These are phyloP conservation scores for Triangularia verruculosa DNA, from an alignment of 2,329 filamentous ascomycete genomes.

Conservation along the genomic window DNA sequence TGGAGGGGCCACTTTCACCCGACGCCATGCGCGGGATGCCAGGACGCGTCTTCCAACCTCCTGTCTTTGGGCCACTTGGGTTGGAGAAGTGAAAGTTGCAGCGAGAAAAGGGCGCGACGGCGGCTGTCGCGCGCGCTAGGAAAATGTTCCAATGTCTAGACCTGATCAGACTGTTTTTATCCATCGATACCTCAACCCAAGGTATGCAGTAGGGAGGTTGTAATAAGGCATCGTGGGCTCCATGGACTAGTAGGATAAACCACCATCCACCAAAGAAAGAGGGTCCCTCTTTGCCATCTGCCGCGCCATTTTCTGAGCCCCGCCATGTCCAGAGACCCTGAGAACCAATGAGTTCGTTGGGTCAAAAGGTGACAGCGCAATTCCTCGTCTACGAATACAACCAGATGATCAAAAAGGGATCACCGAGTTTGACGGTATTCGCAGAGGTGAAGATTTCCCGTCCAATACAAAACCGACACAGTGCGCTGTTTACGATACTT, in stretches of 20 bases:
- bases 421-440: neutral
- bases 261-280: neutral
- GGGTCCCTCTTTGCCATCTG: neutral
- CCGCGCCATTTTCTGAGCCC: neutral
- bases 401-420: neutral
- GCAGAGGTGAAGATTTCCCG: slow-evolving; percentile 14
- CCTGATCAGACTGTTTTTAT: neutral
- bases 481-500: slow-evolving; percentile 18
- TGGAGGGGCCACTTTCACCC: slow-evolving; percentile 25
- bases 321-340: neutral
- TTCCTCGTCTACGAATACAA: no score
- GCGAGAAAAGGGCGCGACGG: slow-evolving; percentile 3
- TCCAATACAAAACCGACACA: no score
- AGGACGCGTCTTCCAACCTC: slow-evolving; percentile 12
- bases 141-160: neutral
- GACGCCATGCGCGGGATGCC: slow-evolving; percentile 21
- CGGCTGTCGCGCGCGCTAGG: slow-evolving; percentile 18
- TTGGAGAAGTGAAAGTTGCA: neutral
- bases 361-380: no score
- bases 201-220: neutral
- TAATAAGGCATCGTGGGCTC: slow-evolving; percentile 1
- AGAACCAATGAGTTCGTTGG: neutral
- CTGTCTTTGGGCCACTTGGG: neutral
- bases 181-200: neutral
- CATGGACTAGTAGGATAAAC: slow-evolving; percentile 4